Evolutionary conservation across 176 grass and related monocot genomes (phyloP).

Genomic region (Cenchrus americanus): DNA sequence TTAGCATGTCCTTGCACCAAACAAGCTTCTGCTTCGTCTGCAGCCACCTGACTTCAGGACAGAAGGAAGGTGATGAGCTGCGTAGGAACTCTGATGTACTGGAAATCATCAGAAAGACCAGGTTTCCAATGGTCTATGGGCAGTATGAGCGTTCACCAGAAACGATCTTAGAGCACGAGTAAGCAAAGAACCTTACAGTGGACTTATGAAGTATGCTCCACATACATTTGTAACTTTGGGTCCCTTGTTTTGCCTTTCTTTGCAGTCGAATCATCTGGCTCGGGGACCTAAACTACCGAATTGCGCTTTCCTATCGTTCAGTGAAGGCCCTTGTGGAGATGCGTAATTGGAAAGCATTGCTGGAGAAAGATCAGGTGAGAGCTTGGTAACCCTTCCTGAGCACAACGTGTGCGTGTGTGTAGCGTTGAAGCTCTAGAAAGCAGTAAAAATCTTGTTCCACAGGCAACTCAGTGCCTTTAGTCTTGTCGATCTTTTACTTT

Average conservation of each 20-base stretch:
- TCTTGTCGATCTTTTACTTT: conserved; percentile 61
- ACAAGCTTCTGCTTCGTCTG: conserved; percentile 99
- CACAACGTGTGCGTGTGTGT: conserved; percentile 30
- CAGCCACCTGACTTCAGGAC: conserved; percentile 97
- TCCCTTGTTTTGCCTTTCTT: conserved; percentile 35
- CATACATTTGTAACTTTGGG: conserved; percentile 31
- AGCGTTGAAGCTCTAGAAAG: conserved; percentile 51
- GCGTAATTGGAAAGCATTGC: conserved; percentile 96
- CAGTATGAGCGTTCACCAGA: conserved; percentile 82
- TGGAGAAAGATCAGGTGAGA: conserved; percentile 99
- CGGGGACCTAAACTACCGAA: conserved; percentile 97
- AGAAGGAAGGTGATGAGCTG: conserved; percentile 95
- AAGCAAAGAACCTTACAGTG: conserved; percentile 41
- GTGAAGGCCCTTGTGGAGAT: conserved; percentile 99
- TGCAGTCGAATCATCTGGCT: conserved; percentile 96
- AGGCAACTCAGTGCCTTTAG: conserved; percentile 47
- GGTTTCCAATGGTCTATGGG: conserved; percentile 84
- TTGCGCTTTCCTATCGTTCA: conserved; percentile 90
- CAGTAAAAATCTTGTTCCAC: conserved; percentile 49
- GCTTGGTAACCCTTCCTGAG: conserved; percentile 37
- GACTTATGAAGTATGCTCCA: conserved; percentile 23
- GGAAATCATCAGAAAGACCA: conserved; percentile 92
- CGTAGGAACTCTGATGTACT: conserved; percentile 88
- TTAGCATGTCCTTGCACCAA: conserved; percentile 99
- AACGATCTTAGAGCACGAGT: conserved; percentile 96